A percentile compares a stretch with the other conserved stretches of the same genome.
Conservation (phyloP, 306 rosid genomes). For the Vigna reflexopilosa region DNA sequence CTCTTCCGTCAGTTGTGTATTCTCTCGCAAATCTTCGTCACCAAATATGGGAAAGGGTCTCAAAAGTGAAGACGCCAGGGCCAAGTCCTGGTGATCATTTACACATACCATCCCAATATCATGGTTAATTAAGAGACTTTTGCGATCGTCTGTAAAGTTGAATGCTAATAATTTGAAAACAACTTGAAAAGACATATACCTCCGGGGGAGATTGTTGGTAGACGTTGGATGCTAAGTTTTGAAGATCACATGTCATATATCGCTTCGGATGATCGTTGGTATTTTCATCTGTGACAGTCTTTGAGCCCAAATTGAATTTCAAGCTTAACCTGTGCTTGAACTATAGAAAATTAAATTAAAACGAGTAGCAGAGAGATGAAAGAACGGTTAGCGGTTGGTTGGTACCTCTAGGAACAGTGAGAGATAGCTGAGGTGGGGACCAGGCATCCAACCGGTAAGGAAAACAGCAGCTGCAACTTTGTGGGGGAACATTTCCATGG, state of each 20-base stretch:
- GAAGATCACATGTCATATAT: slow-evolving; percentile 23
- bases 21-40: neutral
- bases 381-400: too few relatives aligned
- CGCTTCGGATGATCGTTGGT: slow-evolving; percentile 32
- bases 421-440: slow-evolving; percentile 27
- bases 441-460: slow-evolving; percentile 51
- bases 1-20: neutral
- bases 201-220: slow-evolving; percentile 53
- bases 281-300: slow-evolving; percentile 6
- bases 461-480: slow-evolving; percentile 62
- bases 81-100: neutral
- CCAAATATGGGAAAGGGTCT: neutral
- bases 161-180: neutral
- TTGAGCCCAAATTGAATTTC: too few relatives aligned
- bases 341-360: too few relatives aligned
- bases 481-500: slow-evolving; percentile 67
- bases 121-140: too few relatives aligned
- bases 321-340: too few relatives aligned
- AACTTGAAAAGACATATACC: slow-evolving; percentile 35
- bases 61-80: neutral
- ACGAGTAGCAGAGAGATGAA: too few relatives aligned
- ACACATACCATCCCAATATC: neutral
- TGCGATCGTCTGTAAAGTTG: too few relatives aligned
- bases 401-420: slow-evolving; percentile 20
- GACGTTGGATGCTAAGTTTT: slow-evolving; percentile 32